phyloP scores from a whole-genome alignment of 805 yeast species.

The Myxozyma sirexii region DNA sequence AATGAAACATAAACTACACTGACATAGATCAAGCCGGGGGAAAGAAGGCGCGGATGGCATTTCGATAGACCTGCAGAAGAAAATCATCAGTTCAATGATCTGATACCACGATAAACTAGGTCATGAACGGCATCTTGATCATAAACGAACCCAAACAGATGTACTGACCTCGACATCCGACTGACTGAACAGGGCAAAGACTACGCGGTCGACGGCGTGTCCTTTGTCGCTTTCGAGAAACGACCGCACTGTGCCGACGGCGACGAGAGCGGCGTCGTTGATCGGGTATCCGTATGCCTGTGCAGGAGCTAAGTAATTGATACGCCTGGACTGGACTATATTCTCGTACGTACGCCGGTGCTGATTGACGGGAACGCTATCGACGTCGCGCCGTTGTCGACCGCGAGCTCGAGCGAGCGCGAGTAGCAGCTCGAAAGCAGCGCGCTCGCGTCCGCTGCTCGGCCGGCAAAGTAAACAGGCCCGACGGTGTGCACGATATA shows the following conservation, averaged over 20 bases:
- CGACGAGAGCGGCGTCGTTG: conserved; percentile 12
- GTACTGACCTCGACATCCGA: conserved; percentile 25
- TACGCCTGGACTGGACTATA: too few relatives aligned
- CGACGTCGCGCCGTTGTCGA: conserved; percentile 14
- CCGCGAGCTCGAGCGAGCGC: conserved; percentile 17
- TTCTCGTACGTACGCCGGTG: conserved; percentile 31
- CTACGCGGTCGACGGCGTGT: conserved; percentile 19
- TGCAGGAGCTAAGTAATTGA: too few relatives aligned
- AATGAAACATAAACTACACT: too few relatives aligned
- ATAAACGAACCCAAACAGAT: neutral
- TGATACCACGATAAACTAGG: too few relatives aligned
- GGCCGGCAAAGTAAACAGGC: conserved; percentile 17
- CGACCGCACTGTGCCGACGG: conserved; percentile 20
- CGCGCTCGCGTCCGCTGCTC: neutral
- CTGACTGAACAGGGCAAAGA: conserved; percentile 25
- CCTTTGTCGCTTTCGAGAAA: conserved; percentile 15
- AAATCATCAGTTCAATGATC: too few relatives aligned
- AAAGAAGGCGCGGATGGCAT: neutral
- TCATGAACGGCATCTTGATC: too few relatives aligned
- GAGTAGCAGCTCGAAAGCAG: conserved; percentile 19
- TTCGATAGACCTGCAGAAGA: neutral
- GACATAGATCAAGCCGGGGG: conserved; percentile 1
- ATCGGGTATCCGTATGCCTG: conserved; percentile 30
- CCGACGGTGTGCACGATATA: conserved; percentile 29
- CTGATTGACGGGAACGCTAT: conserved; percentile 33